Evolutionary conservation across 148 eudicot genomes (phyloP).

Genomic region (Gaultheria prostrata): DNA sequence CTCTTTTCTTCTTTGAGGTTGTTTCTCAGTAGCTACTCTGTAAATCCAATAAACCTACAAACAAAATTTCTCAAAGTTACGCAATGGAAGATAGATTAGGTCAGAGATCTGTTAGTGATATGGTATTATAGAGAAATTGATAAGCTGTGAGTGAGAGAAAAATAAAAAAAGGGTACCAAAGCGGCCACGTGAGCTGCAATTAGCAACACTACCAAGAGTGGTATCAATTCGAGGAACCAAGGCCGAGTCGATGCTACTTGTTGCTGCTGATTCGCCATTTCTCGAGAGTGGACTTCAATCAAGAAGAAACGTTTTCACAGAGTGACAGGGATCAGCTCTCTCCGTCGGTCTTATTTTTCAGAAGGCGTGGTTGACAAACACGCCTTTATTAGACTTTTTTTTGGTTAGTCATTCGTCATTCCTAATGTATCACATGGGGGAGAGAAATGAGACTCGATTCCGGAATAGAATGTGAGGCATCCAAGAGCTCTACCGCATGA

Average conservation of each 20-base stretch:
- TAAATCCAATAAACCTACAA: constrained; percentile 65
- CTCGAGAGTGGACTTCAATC: not conserved
- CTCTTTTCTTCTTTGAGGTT: constrained; percentile 41
- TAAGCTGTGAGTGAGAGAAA: not conserved
- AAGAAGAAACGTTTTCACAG: not conserved
- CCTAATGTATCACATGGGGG: no score
- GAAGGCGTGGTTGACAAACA: no score
- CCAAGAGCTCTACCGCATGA: no score
- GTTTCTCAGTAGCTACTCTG: constrained; percentile 66
- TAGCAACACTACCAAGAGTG: constrained; percentile 39
- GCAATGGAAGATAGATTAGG: not conserved
- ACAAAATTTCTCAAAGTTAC: not conserved
- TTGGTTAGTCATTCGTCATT: no score
- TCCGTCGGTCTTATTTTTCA: no score
- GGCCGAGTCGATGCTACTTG: constrained; percentile 19
- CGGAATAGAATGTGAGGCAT: no score
- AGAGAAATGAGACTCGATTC: no score
- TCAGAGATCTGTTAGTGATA: not conserved
- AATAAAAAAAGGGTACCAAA: constrained; percentile 22
- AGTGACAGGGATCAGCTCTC: not conserved
- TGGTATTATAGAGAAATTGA: not conserved
- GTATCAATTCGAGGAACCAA: constrained; percentile 39
- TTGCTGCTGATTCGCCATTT: constrained; percentile 33
- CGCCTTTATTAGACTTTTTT: no score
- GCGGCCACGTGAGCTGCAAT: constrained; percentile 44